Conservation (phyloP, 1,284 basidiomycete species). For the Serendipita sp. region DNA sequence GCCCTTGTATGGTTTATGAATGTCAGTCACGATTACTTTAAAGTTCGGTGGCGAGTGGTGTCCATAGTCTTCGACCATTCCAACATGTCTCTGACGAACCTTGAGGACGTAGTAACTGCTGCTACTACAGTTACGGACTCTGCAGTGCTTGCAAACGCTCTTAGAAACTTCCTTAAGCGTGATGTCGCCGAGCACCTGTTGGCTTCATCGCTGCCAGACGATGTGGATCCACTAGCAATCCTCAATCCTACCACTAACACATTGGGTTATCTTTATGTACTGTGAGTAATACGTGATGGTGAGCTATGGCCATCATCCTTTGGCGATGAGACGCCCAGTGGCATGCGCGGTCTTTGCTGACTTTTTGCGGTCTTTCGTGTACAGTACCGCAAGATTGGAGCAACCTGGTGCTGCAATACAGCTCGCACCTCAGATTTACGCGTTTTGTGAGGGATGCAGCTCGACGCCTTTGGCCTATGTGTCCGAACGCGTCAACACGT, state of each 20-base stretch:
- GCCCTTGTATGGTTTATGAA: no score
- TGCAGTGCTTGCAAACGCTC: not conserved
- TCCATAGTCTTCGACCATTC: not conserved
- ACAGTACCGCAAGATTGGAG: constrained; percentile 44
- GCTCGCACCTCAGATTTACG: constrained; percentile 8
- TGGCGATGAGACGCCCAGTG: constrained; percentile 33
- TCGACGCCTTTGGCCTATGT: constrained; percentile 22
- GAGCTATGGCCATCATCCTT: constrained; percentile 23
- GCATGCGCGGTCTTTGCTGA: constrained; percentile 22
- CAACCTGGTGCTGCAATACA: constrained; percentile 46
- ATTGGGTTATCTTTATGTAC: constrained; percentile 49
- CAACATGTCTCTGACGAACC: not conserved
- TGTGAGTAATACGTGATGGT: constrained; percentile 32
- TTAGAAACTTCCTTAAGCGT: not conserved
- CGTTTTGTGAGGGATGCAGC: constrained; percentile 22
- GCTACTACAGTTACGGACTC: not conserved
- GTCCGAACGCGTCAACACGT: constrained; percentile 14
- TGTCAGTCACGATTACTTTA: no score
- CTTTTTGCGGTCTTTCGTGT: constrained; percentile 29
- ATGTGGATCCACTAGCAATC: constrained; percentile 39
- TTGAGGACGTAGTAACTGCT: constrained; percentile 2
- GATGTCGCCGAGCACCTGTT: not conserved
- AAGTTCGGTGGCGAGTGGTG: not conserved
- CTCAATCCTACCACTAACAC: constrained; percentile 43
- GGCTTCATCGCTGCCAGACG: not conserved